Evolutionary conservation across 441 rosid genomes (phyloP), one percentile per base, ranked within the genome.

Genomic region (Jatropha multifida): DNA sequence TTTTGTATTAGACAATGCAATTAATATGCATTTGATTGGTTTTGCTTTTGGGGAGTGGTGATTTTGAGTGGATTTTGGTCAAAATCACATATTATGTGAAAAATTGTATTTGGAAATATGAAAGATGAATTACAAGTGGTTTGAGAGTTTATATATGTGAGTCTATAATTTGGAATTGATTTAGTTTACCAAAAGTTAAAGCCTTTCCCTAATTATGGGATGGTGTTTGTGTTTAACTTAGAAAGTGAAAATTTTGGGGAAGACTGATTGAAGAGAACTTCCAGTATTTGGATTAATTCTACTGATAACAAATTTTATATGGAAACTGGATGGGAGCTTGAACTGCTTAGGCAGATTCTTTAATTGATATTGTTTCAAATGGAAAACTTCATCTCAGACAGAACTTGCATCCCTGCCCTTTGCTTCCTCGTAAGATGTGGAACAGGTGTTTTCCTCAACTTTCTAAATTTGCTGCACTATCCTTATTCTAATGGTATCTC

Each of bases 21-120:
- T 23, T 5, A 15, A 10, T 20, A 56, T 23, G 0, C 12, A 18
- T 68, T 66, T 59, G 1, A 20, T 48, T 68, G 15, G 37, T 3
- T 44, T 60, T 37, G n/a, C 7, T 60, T 55, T 11, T 23, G 5
- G 13, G 42, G 5, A 38, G 17, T 17, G 10, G 38, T 20, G 46
- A 65, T 49, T 40, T 20, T 63, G 61, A 27, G 52, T 46, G 42
- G 51, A 41, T 27, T 58, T 58, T 41, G 66, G 41, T 68, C 69
- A 20, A 61, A 61, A 52, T n/a, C 13, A n/a, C 42, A 14, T 68
- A 8, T 26, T 26, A 13, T 49, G 5, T 51, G 52, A 52, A 15
- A 51, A 7, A 51, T 52, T 52, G n/a, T 52, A 5, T 17, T 15
- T 17, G 58, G n/a, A 48, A 48, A 48, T 9, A 48, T 48, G 51